Evolutionary conservation across 129 eudicot genomes (phyloP).

Genomic region (Deinandra increscens): DNA sequence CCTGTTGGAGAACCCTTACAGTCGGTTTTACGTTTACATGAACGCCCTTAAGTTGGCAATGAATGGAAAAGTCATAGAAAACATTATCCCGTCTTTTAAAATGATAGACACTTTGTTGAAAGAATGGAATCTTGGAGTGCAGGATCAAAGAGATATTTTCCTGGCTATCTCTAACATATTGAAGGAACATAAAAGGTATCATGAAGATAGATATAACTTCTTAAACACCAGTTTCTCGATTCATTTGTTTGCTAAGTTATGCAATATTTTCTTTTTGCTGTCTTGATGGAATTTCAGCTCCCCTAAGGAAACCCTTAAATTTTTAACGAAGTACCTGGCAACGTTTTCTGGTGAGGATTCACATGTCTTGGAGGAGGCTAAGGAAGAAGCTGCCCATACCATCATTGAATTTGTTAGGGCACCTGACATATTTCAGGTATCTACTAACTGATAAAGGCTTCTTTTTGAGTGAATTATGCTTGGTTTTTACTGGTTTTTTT

Average conservation of each 20-base stretch:
- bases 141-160: slow-evolving; percentile 75
- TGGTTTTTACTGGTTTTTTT: slow-evolving; percentile 1
- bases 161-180: slow-evolving; percentile 63
- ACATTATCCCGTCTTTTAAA: slow-evolving; percentile 62
- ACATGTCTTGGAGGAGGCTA: slow-evolving; percentile 53
- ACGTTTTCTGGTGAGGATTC: slow-evolving; percentile 72
- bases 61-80: slow-evolving; percentile 67
- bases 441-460: background rate
- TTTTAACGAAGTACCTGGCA: slow-evolving; percentile 67
- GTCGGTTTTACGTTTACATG: slow-evolving; percentile 82
- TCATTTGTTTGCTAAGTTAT: background rate
- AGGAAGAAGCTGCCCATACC: slow-evolving; percentile 73
- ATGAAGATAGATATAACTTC: background rate
- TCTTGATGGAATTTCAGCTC: slow-evolving; percentile 49
- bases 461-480: background rate
- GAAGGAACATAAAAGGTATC: slow-evolving; percentile 77
- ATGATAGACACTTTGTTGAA: slow-evolving; percentile 66
- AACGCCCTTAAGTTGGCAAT: slow-evolving; percentile 72
- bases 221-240: background rate
- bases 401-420: slow-evolving; percentile 76
- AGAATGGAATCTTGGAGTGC: slow-evolving; percentile 84
- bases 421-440: slow-evolving; percentile 55
- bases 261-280: background rate
- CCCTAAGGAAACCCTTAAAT: slow-evolving; percentile 66
- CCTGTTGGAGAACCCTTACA: slow-evolving; percentile 70